Percentiles rank a stretch among this genome's conserved stretches.
phyloP scores from a whole-genome alignment of 768 basidiomycete species.

The Botryobasidium botryosum region DNA sequence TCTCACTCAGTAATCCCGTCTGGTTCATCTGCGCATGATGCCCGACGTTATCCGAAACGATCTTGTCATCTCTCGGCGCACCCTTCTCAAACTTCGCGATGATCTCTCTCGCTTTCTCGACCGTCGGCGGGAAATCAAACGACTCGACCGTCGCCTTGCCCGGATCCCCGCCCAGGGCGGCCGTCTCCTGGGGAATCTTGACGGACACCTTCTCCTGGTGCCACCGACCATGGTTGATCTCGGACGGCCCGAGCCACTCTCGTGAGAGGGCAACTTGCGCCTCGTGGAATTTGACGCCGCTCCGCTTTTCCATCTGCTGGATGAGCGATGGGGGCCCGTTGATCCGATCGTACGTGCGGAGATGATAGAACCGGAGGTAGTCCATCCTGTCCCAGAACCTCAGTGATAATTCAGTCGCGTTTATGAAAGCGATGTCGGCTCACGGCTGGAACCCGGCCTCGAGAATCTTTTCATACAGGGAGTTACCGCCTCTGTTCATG shows the following conservation, averaged over 20 bases:
- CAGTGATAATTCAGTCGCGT: too few species aligned
- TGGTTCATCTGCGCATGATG: conserved; percentile 59
- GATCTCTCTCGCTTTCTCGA: conserved; percentile 52
- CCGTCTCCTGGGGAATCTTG: conserved; percentile 7
- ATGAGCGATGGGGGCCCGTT: conserved; percentile 7
- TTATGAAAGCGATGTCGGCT: conserved; percentile 19
- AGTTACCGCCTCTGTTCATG: conserved; percentile 76
- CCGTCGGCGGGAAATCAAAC: conserved; percentile 48
- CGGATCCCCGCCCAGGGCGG: conserved; percentile 27
- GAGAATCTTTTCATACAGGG: conserved; percentile 70
- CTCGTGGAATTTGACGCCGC: conserved; percentile 65
- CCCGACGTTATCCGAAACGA: conserved; percentile 57
- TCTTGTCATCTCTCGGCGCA: conserved; percentile 36
- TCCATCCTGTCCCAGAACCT: conserved; percentile 32
- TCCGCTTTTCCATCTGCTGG: conserved; percentile 43
- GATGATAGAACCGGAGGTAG: conserved; percentile 82
- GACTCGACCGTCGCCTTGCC: conserved; percentile 31
- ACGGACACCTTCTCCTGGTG: conserved; percentile 3
- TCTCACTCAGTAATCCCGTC: conserved; percentile 48
- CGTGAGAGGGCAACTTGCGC: conserved; percentile 75
- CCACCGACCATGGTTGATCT: conserved; percentile 8
- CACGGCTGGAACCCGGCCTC: conserved; percentile 70
- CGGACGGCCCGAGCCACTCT: conserved; percentile 49
- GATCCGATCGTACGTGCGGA: conserved; percentile 59
- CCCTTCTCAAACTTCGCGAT: conserved; percentile 56